Percentiles rank a stretch among this genome's conserved stretches.
Evolutionary conservation across 805 yeast genomes (phyloP).

Genomic region (Candida ficus): DNA sequence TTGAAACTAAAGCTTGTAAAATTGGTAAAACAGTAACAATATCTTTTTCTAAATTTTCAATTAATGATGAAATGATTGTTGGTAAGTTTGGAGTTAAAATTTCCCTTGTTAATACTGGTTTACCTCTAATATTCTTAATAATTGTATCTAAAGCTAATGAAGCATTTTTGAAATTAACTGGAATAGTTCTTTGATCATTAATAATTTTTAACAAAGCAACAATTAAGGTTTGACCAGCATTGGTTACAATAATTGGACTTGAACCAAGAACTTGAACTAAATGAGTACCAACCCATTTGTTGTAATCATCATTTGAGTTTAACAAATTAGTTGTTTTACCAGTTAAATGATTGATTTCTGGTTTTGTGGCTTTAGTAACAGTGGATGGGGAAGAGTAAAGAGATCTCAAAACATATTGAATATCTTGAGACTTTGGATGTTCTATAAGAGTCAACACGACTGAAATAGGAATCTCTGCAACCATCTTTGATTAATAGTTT

Average conservation of each 20-base stretch:
- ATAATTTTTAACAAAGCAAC: slow-evolving; percentile 31
- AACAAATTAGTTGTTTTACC: slow-evolving; percentile 29
- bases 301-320: slow-evolving; percentile 28
- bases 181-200: slow-evolving; percentile 26
- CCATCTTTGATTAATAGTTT: neutral
- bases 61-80: slow-evolving; percentile 46
- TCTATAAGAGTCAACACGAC: slow-evolving; percentile 19
- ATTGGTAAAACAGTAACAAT: slow-evolving; percentile 31
- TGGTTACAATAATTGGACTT: slow-evolving; percentile 26
- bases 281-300: slow-evolving; percentile 33
- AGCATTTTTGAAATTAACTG: slow-evolving; percentile 28
- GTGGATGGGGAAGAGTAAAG: slow-evolving; percentile 21
- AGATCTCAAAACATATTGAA: slow-evolving; percentile 21
- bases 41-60: slow-evolving; percentile 39
- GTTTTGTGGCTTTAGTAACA: slow-evolving; percentile 39
- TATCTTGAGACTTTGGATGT: slow-evolving; percentile 14
- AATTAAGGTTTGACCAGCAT: slow-evolving; percentile 35
- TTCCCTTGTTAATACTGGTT: slow-evolving; percentile 81
- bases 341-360: slow-evolving; percentile 46
- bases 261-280: slow-evolving; percentile 23
- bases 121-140: slow-evolving; percentile 55
- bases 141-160: slow-evolving; percentile 26
- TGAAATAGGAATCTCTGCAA: slow-evolving; percentile 23
- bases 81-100: slow-evolving; percentile 75
- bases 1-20: slow-evolving; percentile 38